Evolutionary conservation across 345 rosid genomes (phyloP).

Genomic region (Trapa bicornis): DNA sequence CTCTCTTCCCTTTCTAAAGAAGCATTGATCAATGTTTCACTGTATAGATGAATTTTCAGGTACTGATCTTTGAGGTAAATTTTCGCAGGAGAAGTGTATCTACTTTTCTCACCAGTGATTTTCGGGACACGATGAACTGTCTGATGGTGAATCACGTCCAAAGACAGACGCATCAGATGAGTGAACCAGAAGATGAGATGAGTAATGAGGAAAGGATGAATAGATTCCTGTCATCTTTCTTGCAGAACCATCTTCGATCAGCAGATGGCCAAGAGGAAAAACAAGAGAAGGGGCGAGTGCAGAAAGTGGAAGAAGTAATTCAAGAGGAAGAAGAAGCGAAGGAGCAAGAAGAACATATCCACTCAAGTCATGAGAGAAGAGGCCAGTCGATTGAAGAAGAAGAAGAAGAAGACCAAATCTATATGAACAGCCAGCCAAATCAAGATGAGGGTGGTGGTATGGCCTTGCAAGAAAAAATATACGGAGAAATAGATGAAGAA

Average conservation of each 20-base stretch:
- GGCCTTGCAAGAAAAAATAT: constrained; percentile 11
- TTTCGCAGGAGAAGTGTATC: constrained; percentile 64
- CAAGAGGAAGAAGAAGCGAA: neutral
- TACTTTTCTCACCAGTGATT: constrained; percentile 47
- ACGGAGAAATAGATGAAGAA: constrained; percentile 9
- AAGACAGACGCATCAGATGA: constrained; percentile 20
- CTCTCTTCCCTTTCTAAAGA: neutral
- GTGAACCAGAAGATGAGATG: constrained; percentile 14
- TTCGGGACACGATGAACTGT: constrained; percentile 57
- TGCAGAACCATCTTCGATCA: constrained; percentile 4
- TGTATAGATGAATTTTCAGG: neutral
- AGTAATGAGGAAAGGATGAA: constrained; percentile 7
- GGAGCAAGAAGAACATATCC: constrained; percentile 16
- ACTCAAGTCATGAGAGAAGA: constrained; percentile 20
- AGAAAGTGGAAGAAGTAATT: neutral
- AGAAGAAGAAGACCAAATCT: constrained; percentile 5
- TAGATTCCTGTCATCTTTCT: constrained; percentile 9
- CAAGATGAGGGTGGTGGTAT: neutral
- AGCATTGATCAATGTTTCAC: neutral
- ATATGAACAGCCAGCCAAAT: constrained; percentile 7
- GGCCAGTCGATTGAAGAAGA: constrained; percentile 13
- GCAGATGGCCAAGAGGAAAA: constrained; percentile 2
- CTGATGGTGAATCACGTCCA: constrained; percentile 42
- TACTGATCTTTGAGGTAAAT: constrained; percentile 6
- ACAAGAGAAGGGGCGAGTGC: constrained; percentile 1